Conservation (phyloP, 2,329 filamentous ascomycete genomes). For the Xylariaceae sp. region DNA sequence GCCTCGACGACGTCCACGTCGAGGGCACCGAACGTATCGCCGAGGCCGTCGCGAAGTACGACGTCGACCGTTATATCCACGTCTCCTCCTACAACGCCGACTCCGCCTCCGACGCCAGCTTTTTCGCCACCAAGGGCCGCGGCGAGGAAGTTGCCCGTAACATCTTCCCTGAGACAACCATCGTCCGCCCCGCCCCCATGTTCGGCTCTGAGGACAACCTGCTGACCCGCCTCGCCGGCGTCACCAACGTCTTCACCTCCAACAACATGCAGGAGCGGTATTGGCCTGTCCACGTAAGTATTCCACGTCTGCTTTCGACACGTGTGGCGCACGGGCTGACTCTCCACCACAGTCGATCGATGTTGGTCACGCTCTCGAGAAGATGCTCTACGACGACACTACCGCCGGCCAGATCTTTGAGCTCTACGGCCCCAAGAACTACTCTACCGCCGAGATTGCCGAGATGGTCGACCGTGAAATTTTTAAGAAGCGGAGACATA, state of each 20-base stretch:
- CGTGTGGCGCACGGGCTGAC: conserved; percentile 6
- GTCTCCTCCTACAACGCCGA: conserved; percentile 92
- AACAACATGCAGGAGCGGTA: conserved; percentile 93
- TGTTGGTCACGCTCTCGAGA: conserved; percentile 81
- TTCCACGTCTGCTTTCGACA: background rate
- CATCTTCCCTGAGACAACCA: conserved; percentile 95
- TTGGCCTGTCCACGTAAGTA: conserved; percentile 79
- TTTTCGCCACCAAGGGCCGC: conserved; percentile 84
- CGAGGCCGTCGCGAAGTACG: conserved; percentile 94
- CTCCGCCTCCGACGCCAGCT: conserved; percentile 76
- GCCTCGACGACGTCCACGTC: conserved; percentile 85
- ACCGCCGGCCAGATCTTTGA: conserved; percentile 91
- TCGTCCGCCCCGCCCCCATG: conserved; percentile 88
- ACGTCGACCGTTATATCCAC: conserved; percentile 94
- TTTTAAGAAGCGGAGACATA: conserved; percentile 79
- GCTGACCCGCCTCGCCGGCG: conserved; percentile 76
- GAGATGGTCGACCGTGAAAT: conserved; percentile 89
- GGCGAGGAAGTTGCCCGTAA: conserved; percentile 79
- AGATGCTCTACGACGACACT: conserved; percentile 85
- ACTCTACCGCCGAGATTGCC: conserved; percentile 82
- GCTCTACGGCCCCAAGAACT: conserved; percentile 89
- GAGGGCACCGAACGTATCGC: conserved; percentile 89
- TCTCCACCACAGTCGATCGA: conserved; percentile 65
- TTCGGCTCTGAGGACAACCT: conserved; percentile 95
- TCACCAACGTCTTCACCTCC: conserved; percentile 78